Evolutionary conservation across 495 filamentous ascomycete species (phyloP), one percentile per base, ranked within the genome.

Genomic region (Penicillium simplicissimum): DNA sequence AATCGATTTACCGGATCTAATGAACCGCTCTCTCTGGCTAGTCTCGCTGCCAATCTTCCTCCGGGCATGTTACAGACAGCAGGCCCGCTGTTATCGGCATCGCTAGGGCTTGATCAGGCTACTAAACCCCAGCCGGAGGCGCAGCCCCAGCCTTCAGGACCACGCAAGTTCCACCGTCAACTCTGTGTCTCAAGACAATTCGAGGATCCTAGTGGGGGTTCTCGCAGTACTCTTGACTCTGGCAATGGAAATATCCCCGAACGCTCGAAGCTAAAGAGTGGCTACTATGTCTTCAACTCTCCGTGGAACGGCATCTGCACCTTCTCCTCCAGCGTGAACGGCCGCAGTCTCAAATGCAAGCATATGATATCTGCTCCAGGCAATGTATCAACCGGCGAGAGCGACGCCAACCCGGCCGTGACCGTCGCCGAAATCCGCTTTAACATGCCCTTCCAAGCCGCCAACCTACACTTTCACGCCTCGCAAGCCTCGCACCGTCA

Each of bases 261-360:
- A 8, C 52, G 59, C 9, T 61, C 72, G 17, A 77, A 76, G 56
- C 65, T 79, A 52, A 81, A 78, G 59, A 77, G 78, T 57, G 79
- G 79, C 54, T 81, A 81, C 62, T 80, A 80, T 59, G 72, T 84
- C 13, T 96, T 97, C 71, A 68, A 81, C 40, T 91, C 87, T n/a
- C 93, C 92, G 0, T 97, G 93, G 93, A 83, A 90, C 56, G 90
- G 91, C 17, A 82, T 79, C 28, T 97, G 93, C 75, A 89, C 93
- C 55, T 97, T 97, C 72, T 76, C 82, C 7, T 91, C 90, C 4
- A 87, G 90, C 59, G 81, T 85, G 36, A 87, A 84, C 36, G 91
- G 92, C 19, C 83, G 88, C 49, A 87, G 83, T 55, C 75, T 97
- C 1, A 91, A 87, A 71, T 95, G 91, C 79, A 89, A 88, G 58